Evolutionary conservation across 2,329 filamentous ascomycete species (phyloP), one percentile per base, ranked within the genome.

Genomic region (Diplocarpon mali): DNA sequence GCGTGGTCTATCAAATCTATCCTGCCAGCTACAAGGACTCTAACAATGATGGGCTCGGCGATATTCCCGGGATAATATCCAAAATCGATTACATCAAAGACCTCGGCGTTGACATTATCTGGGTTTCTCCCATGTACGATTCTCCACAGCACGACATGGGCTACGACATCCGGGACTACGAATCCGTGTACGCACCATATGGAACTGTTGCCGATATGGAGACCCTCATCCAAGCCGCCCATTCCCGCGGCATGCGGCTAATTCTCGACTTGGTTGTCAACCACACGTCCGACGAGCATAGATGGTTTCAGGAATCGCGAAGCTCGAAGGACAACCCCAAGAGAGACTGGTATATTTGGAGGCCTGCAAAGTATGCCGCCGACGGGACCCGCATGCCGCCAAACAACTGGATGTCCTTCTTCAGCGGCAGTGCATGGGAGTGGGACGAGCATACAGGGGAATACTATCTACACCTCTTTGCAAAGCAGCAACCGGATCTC

Each of bases 231-330:
- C 57, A 69, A 20, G 73, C 73, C 37, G 70, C 75, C 34, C 78
- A 83, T 48, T 62, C 69, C 13, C 70, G 79, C 3, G 77, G 72
- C 2, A 84, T 88, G 74, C 77, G 75, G 52, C 64, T 88, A 10
- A 77, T 89, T 45, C 71, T 88, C 47, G 83, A 89, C 57, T 67
- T 89, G 2, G 84, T 89, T 2, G 73, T 88, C 49, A 90, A 88
- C 53, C 84, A 90, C 59, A 87, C 83, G 0, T 83, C 77, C 2
- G 75, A 82, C 51, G 71, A 84, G 59, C 80, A 85, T 55, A 68
- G 70, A 3, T 88, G 76, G 76, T 80, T 80, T 56, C 60, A 65
- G 48, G 72, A 78, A 50, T 76, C 72, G 1, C 63, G 68, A 2
- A 67, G 64, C 4, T 72, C 69, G 1, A 71, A 67, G 48, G 58